phyloP scores from a whole-genome alignment of 2,329 filamentous ascomycete species.

The Alternaria sp. region DNA sequence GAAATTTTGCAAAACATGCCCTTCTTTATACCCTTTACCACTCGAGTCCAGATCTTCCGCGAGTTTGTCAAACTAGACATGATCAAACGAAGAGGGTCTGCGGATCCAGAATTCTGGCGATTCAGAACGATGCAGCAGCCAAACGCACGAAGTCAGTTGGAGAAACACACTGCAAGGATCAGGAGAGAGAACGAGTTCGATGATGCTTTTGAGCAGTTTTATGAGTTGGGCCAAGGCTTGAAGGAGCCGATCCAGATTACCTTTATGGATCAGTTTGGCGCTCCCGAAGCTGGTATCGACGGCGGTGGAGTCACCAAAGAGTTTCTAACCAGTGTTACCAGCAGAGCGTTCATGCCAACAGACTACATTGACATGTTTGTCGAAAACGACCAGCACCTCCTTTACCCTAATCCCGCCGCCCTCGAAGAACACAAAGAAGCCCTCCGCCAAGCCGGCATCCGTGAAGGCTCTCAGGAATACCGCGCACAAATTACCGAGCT shows the following conservation, averaged over 20 bases:
- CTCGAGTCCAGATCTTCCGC: constrained; percentile 89
- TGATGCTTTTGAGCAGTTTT: constrained; percentile 87
- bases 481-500: constrained; percentile 66
- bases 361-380: constrained; percentile 71
- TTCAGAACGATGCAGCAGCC: constrained; percentile 57
- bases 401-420: constrained; percentile 86
- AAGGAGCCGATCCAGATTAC: constrained; percentile 98
- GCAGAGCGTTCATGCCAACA: constrained; percentile 77
- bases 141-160: constrained; percentile 47
- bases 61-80: constrained; percentile 91
- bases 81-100: constrained; percentile 71
- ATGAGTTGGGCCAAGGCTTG: constrained; percentile 77
- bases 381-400: constrained; percentile 82
- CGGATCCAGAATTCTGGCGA: constrained; percentile 80
- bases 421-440: constrained; percentile 73
- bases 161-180: constrained; percentile 76
- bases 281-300: constrained; percentile 90
- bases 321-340: constrained; percentile 88
- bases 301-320: constrained; percentile 98
- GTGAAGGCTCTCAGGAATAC: constrained; percentile 65
- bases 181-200: constrained; percentile 80
- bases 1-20: constrained; percentile 96
- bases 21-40: constrained; percentile 93
- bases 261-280: constrained; percentile 90
- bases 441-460: constrained; percentile 61